phyloP scores from a whole-genome alignment of 169 alveolate genomes.

The Plasmodium coatneyi region DNA sequence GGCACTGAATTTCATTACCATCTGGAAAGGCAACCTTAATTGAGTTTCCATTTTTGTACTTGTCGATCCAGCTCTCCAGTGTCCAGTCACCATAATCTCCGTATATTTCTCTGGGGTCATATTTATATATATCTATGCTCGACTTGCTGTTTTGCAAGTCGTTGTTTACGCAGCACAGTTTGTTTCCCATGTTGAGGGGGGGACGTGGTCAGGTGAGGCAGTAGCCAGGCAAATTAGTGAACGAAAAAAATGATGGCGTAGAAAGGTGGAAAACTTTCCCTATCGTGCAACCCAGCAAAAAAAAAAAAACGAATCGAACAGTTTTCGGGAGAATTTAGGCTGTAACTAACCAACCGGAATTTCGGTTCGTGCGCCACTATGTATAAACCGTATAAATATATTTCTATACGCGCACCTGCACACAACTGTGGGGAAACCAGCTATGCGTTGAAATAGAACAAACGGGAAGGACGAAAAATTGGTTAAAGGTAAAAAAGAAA shows the following conservation, averaged over 20 bases:
- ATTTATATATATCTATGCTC: slow-evolving; percentile 36
- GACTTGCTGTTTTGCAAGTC: slow-evolving; percentile 48
- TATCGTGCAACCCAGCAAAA: not conserved
- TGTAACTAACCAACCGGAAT: not conserved
- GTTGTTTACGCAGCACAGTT: slow-evolving; percentile 34
- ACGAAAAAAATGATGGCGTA: not conserved
- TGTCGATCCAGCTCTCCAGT: slow-evolving; percentile 61
- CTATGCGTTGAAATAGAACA: not conserved
- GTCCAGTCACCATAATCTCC: slow-evolving; percentile 57
- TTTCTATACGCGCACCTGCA: not conserved
- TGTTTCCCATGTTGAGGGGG: slow-evolving; percentile 59
- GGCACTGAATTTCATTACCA: slow-evolving; percentile 75
- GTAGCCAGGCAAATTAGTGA: not conserved
- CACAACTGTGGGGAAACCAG: not conserved
- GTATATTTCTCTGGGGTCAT: slow-evolving; percentile 40
- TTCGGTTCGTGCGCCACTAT: not conserved
- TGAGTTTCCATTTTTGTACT: slow-evolving; percentile 48
- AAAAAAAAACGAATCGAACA: not conserved
- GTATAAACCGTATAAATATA: not conserved
- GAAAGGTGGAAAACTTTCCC: not conserved
- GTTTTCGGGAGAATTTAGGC: not conserved
- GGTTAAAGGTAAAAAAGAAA: not conserved
- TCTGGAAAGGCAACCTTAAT: slow-evolving; percentile 75
- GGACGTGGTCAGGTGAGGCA: not conserved
- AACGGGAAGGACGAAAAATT: slow-evolving; percentile 12